Base-by-base conservation (phyloP, 2,329 filamentous ascomycete species). In the Keithomyces neogunnii region DNA sequence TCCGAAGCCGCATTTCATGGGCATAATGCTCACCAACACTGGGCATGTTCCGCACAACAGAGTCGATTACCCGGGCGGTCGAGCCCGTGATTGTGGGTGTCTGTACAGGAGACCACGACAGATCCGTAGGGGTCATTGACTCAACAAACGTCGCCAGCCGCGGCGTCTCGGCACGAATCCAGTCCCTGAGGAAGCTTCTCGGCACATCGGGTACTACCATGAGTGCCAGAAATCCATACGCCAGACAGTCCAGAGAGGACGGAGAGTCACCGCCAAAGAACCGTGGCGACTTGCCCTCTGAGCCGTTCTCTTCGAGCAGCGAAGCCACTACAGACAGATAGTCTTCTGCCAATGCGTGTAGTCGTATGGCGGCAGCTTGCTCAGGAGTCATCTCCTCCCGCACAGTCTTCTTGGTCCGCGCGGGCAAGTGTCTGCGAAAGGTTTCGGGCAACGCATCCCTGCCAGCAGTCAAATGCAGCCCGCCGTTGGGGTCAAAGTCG, bases 221-320 rank as follows among this genome's bases (percentile, higher is more conserved):
- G 47, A 96, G 70, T 2, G 82, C 77, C 36, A 97, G 72, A 64
- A 95, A 95, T 9, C 85, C 93, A 60, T 89, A 81, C 0, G 82
- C 84, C 45, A 96, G 66, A 63, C 88, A 96, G 66, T 96, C 91
- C 29, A 95, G 55, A 28, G 59, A 67, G 0, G 67, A 66, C 2
- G 66, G 48, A 3, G 64, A 44, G 0, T 54, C 53, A 1, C 53
- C 51, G 2, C 54, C 38, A 46, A 70, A 66, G 55, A 71, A 70
- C 30, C 62, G 56, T n/a, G 70, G 49, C 3, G 47, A 30, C 40
- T 44, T 44, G 6, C 11, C 40, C 5, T 44, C 40, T 10, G 26
- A 10, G 29, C 45, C 58, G 55, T n/a, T 60, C 55, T 56, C 28
- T 60, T 56, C 53, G 40, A 73, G 52, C 8, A 88, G 72, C 38